phyloP scores from a whole-genome alignment of 1,284 basidiomycete genomes.

The Sporisorium reilianum region DNA sequence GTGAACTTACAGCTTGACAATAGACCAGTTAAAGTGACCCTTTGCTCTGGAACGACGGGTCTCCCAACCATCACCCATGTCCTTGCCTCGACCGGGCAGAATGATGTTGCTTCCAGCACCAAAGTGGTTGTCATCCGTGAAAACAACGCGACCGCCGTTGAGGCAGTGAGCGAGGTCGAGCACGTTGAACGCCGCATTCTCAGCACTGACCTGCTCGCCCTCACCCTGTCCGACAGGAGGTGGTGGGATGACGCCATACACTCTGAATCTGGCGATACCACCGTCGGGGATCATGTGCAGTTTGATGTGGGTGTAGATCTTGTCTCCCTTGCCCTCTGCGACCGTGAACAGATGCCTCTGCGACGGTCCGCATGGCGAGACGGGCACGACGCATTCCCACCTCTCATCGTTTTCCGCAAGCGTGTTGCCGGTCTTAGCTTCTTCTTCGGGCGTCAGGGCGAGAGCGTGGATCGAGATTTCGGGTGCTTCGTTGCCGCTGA shows the following conservation, averaged over 20 bases:
- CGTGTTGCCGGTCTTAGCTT: constrained; percentile 35
- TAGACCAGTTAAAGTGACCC: constrained; percentile 88
- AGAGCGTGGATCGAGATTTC: constrained; percentile 58
- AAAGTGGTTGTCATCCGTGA: constrained; percentile 87
- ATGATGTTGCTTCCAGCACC: constrained; percentile 91
- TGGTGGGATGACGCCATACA: constrained; percentile 63
- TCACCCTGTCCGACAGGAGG: constrained; percentile 68
- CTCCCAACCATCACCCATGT: constrained; percentile 99
- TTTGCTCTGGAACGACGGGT: constrained; percentile 85
- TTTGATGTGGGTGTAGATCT: constrained; percentile 83
- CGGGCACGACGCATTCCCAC: constrained; percentile 60
- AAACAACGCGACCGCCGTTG: constrained; percentile 85
- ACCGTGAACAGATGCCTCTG: constrained; percentile 87
- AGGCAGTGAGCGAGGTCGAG: constrained; percentile 91
- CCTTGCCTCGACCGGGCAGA: constrained; percentile 84
- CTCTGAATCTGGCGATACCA: constrained; percentile 74
- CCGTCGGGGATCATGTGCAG: constrained; percentile 97
- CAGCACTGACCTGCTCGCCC: constrained; percentile 57
- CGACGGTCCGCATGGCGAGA: constrained; percentile 75
- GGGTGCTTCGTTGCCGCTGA: constrained; percentile 87
- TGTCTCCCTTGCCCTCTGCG: constrained; percentile 56
- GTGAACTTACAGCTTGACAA: constrained; percentile 82
- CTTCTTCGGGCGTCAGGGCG: constrained; percentile 32
- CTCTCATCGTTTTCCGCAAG: constrained; percentile 63
- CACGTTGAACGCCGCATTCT: constrained; percentile 68